Conservation (phyloP, 1,284 basidiomycete genomes). For the Tylopilus sp. region DNA sequence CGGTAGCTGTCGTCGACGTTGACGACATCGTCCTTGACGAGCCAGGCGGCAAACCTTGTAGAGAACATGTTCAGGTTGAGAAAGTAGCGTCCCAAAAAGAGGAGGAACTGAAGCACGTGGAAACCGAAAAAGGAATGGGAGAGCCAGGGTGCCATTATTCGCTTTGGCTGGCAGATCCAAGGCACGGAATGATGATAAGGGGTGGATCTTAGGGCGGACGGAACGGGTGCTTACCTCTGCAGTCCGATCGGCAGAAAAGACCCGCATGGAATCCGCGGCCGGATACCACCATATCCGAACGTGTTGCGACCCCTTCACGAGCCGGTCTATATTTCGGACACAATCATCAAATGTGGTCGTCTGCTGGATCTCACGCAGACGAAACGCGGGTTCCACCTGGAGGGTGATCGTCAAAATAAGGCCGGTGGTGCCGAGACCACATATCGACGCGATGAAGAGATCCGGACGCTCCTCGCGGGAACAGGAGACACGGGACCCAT, state of each 20-base stretch:
- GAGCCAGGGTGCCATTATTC: constrained; percentile 70
- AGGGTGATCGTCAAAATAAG: constrained; percentile 87
- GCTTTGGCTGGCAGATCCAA: constrained; percentile 52
- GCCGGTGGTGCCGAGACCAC: constrained; percentile 94
- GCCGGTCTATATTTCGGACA: constrained; percentile 62
- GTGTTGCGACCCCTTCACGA: constrained; percentile 82
- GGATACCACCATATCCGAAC: constrained; percentile 98
- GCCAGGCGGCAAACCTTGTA: constrained; percentile 70
- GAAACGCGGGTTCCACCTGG: constrained; percentile 86
- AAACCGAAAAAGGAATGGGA: constrained; percentile 77
- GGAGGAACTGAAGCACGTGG: constrained; percentile 84
- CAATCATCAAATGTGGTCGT: constrained; percentile 76
- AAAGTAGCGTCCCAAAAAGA: constrained; percentile 77
- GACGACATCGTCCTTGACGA: constrained; percentile 59
- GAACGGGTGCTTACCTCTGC: constrained; percentile 67
- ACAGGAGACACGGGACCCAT: constrained; percentile 77
- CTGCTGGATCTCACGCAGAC: constrained; percentile 83
- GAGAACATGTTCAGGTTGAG: constrained; percentile 66
- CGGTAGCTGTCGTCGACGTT: constrained; percentile 80
- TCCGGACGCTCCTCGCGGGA: constrained; percentile 75
- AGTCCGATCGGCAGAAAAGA: constrained; percentile 83
- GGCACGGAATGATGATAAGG: constrained; percentile 8
- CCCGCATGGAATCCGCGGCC: constrained; percentile 78
- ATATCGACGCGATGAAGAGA: constrained; percentile 93
- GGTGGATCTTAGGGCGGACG: constrained; percentile 16